Conservation (phyloP, 371 early-diverging fungal genomes). For the Umbelopsis sp. region DNA sequence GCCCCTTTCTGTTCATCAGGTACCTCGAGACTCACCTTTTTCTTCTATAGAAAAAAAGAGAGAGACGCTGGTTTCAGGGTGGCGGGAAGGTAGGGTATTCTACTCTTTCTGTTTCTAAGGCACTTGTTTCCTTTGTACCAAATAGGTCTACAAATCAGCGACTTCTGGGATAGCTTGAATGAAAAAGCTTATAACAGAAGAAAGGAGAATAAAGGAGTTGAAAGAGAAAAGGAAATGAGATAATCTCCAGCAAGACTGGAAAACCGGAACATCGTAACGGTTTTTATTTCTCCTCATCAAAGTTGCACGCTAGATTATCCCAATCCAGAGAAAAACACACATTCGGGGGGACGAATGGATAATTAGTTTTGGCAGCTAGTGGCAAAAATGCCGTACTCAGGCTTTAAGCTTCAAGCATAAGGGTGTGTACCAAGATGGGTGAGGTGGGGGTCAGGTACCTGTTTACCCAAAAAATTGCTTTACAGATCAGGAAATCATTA, state of each 20-base stretch:
- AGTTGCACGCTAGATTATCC: constrained; percentile 17
- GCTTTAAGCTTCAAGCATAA: too few relatives aligned
- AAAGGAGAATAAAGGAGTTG: constrained; percentile 4
- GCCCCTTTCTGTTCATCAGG: too few relatives aligned
- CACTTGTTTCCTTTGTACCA: not conserved
- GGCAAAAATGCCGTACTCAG: constrained; percentile 9
- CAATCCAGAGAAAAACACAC: not conserved
- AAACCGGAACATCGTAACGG: not conserved
- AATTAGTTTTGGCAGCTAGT: constrained; percentile 19
- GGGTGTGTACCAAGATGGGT: not conserved
- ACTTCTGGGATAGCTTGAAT: not conserved
- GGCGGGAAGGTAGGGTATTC: too few relatives aligned
- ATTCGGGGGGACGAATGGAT: constrained; percentile 11
- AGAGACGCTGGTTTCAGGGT: too few relatives aligned
- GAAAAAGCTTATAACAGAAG: not conserved
- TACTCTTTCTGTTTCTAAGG: not conserved
- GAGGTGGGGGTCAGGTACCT: not conserved
- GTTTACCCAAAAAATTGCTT: not conserved
- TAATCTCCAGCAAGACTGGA: too few relatives aligned
- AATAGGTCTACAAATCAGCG: constrained; percentile 13
- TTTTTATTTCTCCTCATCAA: constrained; percentile 1
- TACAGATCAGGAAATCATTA: constrained; percentile 19
- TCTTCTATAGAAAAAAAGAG: too few relatives aligned
- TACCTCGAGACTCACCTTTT: too few relatives aligned
- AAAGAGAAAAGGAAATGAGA: not conserved